phyloP scores from a whole-genome alignment of 2,329 filamentous ascomycete species.

The Penicillium sp. region DNA sequence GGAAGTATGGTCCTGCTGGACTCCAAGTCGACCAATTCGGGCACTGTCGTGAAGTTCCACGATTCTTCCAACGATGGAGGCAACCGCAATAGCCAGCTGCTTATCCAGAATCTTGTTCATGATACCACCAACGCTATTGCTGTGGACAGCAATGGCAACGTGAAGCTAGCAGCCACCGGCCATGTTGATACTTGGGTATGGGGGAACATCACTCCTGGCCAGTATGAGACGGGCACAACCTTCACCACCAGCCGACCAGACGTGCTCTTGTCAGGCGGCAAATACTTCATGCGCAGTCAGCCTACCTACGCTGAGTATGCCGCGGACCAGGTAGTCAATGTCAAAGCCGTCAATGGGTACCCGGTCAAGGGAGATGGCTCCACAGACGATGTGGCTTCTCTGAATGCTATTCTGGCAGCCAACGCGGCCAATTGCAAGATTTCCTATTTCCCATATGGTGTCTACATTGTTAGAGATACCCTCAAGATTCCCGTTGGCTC shows the following conservation, averaged over 20 bases:
- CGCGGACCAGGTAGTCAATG: slow-evolving; percentile 48
- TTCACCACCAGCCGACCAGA: slow-evolving; percentile 33
- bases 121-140: slow-evolving; percentile 23
- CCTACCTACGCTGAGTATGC: slow-evolving; percentile 50
- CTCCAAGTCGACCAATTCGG: slow-evolving; percentile 22
- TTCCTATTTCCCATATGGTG: slow-evolving; percentile 74
- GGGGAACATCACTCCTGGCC: slow-evolving; percentile 30
- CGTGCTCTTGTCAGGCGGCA: slow-evolving; percentile 33
- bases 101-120: slow-evolving; percentile 21
- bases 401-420: slow-evolving; percentile 23
- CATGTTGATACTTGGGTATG: slow-evolving; percentile 31
- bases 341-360: slow-evolving; percentile 47
- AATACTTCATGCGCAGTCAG: slow-evolving; percentile 45
- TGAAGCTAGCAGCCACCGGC: slow-evolving; percentile 12
- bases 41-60: slow-evolving; percentile 20
- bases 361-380: slow-evolving; percentile 46
- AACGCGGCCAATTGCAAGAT: slow-evolving; percentile 43
- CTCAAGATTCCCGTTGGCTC: slow-evolving; percentile 64
- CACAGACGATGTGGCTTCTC: slow-evolving; percentile 5
- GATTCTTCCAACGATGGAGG: slow-evolving; percentile 29
- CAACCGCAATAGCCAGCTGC: slow-evolving; percentile 21
- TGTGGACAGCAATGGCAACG: slow-evolving; percentile 28
- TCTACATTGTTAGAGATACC: slow-evolving; percentile 70
- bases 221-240: slow-evolving; percentile 31
- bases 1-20: slow-evolving; percentile 26